These are phyloP conservation scores for Pseudogymnoascus sp. DNA, from an alignment of 2,329 filamentous ascomycete species.

Conservation along the genomic window DNA sequence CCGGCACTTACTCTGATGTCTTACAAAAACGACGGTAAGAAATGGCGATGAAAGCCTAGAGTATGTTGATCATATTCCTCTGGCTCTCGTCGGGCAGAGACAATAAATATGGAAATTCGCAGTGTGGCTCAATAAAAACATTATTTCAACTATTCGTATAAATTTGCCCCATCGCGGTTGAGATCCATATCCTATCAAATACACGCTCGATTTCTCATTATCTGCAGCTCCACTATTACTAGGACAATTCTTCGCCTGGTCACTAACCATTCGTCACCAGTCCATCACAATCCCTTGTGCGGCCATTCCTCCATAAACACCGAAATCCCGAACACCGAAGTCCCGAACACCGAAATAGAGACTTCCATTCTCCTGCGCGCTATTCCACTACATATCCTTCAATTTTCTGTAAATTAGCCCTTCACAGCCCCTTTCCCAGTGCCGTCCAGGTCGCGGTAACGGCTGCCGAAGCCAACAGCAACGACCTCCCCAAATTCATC, in stretches of 20 bases:
- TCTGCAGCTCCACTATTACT: neutral
- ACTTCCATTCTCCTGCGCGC: neutral
- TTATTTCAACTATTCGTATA: neutral
- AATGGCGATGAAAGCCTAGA: no score
- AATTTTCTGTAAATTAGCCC: neutral
- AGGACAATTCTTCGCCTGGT: neutral
- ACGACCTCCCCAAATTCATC: conserved; percentile 41
- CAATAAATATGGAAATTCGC: neutral
- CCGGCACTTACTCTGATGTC: no score
- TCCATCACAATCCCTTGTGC: neutral
- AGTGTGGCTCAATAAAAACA: neutral
- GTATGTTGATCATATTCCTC: no score
- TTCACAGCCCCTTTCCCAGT: conserved; percentile 13
- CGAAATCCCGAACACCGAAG: neutral
- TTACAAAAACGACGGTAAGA: no score
- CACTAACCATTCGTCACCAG: neutral
- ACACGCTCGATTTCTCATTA: neutral
- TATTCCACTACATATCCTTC: neutral
- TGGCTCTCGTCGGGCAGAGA: neutral
- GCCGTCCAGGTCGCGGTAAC: conserved; percentile 27
- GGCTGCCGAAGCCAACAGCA: conserved; percentile 24
- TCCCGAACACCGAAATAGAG: neutral
- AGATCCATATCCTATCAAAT: neutral
- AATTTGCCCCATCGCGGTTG: neutral
- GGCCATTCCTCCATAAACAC: neutral